phyloP scores from a whole-genome alignment of 2,329 filamentous ascomycete species.

The Bipolaris gigantea region DNA sequence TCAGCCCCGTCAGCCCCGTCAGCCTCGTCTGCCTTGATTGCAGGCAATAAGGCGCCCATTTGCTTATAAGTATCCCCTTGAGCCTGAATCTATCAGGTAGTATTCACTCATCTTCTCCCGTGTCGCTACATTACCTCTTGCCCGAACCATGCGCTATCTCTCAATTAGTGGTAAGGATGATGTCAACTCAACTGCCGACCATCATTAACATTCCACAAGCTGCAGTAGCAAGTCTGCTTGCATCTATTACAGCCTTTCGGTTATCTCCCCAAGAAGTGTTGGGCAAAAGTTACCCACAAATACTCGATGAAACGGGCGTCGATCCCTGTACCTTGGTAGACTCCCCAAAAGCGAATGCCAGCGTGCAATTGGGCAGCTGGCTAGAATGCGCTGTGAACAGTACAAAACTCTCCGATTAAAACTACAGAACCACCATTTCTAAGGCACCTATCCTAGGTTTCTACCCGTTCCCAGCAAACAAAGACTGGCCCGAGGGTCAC shows the following conservation, averaged over 20 bases:
- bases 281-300: not conserved
- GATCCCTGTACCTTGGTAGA: constrained; percentile 32
- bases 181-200: not conserved
- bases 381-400: constrained; percentile 38
- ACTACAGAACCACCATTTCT: not conserved
- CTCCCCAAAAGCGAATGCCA: constrained; percentile 28
- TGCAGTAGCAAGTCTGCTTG: not conserved
- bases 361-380: constrained; percentile 36
- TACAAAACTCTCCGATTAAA: constrained; percentile 2
- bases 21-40: constrained; percentile 7
- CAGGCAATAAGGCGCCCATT: constrained; percentile 3
- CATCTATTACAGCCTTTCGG: constrained; percentile 3
- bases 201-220: constrained; percentile 3
- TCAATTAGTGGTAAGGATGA: constrained; percentile 4
- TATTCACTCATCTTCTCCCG: not conserved
- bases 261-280: constrained; percentile 9
- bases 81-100: not conserved
- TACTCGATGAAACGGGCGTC: not conserved
- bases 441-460: constrained; percentile 21
- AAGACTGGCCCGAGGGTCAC: constrained; percentile 31
- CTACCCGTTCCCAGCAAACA: constrained; percentile 39
- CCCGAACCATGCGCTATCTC: constrained; percentile 7
- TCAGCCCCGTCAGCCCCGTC: constrained; percentile 12
- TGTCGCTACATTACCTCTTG: not conserved
- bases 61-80: not conserved